These are phyloP conservation scores for Pisolithus microcarpus DNA, from an alignment of 768 basidiomycete species.

Conservation along the genomic window DNA sequence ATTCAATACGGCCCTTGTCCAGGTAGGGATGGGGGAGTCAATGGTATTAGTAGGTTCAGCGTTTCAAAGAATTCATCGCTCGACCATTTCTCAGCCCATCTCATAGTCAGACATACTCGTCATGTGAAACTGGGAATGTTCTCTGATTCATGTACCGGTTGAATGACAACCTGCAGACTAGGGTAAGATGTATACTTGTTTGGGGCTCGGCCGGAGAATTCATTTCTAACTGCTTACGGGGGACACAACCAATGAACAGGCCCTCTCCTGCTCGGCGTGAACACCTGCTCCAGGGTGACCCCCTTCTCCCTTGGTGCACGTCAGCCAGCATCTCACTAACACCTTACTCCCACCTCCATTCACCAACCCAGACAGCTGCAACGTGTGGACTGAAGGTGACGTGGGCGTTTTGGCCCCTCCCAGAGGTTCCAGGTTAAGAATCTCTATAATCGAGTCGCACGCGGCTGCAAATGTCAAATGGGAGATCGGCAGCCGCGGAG, in stretches of 20 bases:
- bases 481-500: conserved; percentile 5
- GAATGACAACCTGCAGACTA: neutral
- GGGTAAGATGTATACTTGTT: too few species aligned
- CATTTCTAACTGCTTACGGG: conserved; percentile 64
- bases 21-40: too few species aligned
- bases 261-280: conserved; percentile 84
- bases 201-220: too few species aligned
- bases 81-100: neutral
- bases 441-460: conserved; percentile 92
- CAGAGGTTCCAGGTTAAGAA: conserved; percentile 93
- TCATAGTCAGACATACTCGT: neutral
- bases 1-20: too few species aligned
- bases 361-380: conserved; percentile 88
- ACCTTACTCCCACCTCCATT: conserved; percentile 95
- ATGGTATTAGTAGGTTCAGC: too few species aligned
- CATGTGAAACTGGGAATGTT: neutral
- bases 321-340: conserved; percentile 91
- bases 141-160: neutral
- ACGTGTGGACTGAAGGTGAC: conserved; percentile 83
- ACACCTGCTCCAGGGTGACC: conserved; percentile 85
- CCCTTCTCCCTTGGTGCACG: conserved; percentile 79
- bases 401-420: conserved; percentile 83
- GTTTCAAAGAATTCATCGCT: neutral
- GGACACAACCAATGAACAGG: conserved; percentile 79
- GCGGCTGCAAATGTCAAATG: conserved; percentile 53